A percentile compares a stretch with the other conserved stretches of the same genome.
Conservation (phyloP, 371 early-diverging fungal genomes). For the Rhizopus delemar region DNA sequence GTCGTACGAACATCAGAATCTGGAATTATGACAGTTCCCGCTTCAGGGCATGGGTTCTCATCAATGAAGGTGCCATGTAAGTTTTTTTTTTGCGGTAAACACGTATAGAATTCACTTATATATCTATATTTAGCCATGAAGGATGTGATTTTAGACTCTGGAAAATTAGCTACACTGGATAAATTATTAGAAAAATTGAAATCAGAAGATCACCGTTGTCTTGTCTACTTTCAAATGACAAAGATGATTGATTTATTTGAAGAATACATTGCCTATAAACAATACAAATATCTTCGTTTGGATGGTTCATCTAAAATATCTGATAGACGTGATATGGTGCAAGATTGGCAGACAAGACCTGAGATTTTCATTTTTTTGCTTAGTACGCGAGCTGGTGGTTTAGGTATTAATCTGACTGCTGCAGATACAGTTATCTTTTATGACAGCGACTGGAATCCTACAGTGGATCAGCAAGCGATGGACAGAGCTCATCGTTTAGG, state of each 20-base stretch:
- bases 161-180: slow-evolving; percentile 92
- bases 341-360: slow-evolving; percentile 88
- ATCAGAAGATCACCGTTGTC: slow-evolving; percentile 89
- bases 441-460: slow-evolving; percentile 99
- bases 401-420: slow-evolving; percentile 99
- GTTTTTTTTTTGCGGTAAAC: slow-evolving; percentile 5
- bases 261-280: slow-evolving; percentile 87
- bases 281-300: slow-evolving; percentile 90
- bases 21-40: slow-evolving; percentile 41
- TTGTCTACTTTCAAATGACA: slow-evolving; percentile 99
- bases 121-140: slow-evolving; percentile 59
- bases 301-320: slow-evolving; percentile 95
- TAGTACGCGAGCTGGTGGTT: slow-evolving; percentile 98
- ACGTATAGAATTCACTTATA: background rate
- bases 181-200: slow-evolving; percentile 86
- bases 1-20: slow-evolving; percentile 27
- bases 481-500: slow-evolving; percentile 98
- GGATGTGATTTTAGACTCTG: slow-evolving; percentile 89
- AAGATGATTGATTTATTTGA: slow-evolving; percentile 97
- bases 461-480: slow-evolving; percentile 97
- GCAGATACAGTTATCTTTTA: slow-evolving; percentile 99
- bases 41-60: slow-evolving; percentile 44
- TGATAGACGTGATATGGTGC: slow-evolving; percentile 91
- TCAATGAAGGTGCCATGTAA: slow-evolving; percentile 51
- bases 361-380: slow-evolving; percentile 97